Evolutionary conservation across 306 rosid genomes (phyloP), one percentile per base, ranked within the genome.

Genomic region (Abrus pulchellus): DNA sequence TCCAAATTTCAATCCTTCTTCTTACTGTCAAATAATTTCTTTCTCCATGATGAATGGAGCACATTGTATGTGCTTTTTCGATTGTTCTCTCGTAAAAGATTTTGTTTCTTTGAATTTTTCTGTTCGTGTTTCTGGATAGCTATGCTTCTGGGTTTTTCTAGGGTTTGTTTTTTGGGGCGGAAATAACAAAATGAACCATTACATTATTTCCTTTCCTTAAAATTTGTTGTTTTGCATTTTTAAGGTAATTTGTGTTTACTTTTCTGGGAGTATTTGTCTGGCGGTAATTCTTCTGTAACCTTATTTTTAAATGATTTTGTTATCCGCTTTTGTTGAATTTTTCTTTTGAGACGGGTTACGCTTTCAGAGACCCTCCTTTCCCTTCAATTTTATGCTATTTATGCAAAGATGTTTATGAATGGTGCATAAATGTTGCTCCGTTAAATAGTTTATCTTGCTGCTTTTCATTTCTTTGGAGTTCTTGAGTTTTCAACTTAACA

Each of bases 111-210:
- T 28, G 8, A 61, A 45, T 50, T 29, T n/a, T 7, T 68, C 30
- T n/a, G 61, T 53, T 68, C 9, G 7, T 53, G 59, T 48, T 9
- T 79, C 49, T 13, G 29, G 6, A 30, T 77, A 1, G 49, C 52
- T 79, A 64, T 71, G 71, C 65, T 55, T 72, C 55, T 0, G 36
- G 66, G 54, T 67, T 82, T 43, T 76, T 77, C 72, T 88, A 78
- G 89, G 91, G 87, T 79, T 85, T 85, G 41, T 61, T 76, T 76
- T 82, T 54, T 20, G 38, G 38, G 12, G 29, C 68, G 29, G 53
- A 76, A 50, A 12, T 53, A 8, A 52, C 59, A 34, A 69, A 41
- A 49, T 33, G 30, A 32, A 52, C 34, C 2, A 1, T 45, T 45
- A 49, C 38, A 36, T 73, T 83, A 33, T 65, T 69, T 8, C 47